These are phyloP conservation scores for Prunella vulgaris DNA, from an alignment of 257 asterid species.

Conservation along the genomic window DNA sequence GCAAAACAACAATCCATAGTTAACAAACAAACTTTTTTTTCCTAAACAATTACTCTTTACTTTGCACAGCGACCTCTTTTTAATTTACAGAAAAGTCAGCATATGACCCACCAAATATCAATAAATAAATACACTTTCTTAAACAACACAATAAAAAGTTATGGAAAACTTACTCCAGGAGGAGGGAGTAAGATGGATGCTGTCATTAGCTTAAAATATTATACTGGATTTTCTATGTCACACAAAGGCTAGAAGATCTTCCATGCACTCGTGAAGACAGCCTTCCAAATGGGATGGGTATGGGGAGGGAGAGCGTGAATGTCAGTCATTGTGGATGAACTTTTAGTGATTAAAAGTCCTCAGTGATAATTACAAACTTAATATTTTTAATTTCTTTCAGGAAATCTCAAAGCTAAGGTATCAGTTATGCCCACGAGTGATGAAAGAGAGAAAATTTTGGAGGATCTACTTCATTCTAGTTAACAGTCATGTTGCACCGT, in stretches of 20 bases:
- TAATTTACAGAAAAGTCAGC: too few species aligned
- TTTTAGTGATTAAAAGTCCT: conserved; percentile 2
- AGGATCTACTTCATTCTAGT: conserved; percentile 90
- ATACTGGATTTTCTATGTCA: neutral
- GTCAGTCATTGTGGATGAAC: neutral
- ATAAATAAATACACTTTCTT: too few species aligned
- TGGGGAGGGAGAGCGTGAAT: neutral
- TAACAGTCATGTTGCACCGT: conserved; percentile 73
- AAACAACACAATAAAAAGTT: too few species aligned
- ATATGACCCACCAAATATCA: too few species aligned
- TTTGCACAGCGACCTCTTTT: too few species aligned
- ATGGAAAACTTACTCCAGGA: too few species aligned
- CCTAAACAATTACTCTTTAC: too few species aligned
- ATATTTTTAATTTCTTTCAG: conserved; percentile 38
- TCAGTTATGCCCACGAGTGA: conserved; percentile 75
- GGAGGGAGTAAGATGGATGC: too few species aligned
- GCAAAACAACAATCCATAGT: too few species aligned
- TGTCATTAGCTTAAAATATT: neutral
- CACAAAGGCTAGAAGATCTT: neutral
- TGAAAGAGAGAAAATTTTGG: conserved; percentile 96
- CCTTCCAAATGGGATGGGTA: neutral
- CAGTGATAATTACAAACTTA: neutral
- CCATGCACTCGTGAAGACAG: neutral
- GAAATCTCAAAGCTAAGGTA: conserved; percentile 80
- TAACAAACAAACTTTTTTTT: too few species aligned